Evolutionary conservation across 2,329 filamentous ascomycete genomes (phyloP), one percentile per base, ranked within the genome.

Genomic region (Colletotrichum godetiae): DNA sequence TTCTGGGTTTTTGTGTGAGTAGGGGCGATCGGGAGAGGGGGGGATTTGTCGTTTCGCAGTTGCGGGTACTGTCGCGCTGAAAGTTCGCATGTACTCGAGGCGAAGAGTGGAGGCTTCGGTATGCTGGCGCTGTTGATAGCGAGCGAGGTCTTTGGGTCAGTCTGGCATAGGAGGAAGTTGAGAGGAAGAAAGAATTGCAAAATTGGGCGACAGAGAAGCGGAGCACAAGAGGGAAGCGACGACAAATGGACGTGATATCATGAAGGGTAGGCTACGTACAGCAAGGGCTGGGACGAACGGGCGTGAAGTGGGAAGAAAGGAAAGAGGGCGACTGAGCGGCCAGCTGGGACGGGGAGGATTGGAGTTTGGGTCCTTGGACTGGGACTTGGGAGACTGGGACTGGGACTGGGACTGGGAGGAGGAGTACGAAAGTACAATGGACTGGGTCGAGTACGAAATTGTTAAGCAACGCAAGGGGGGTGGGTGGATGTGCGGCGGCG

Each of bases 31-130:
- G 55, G 49, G 33, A 52, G 15, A 42, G n/a, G 42, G 35, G 66
- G 57, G 55, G 70, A n/a, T 56, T 65, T 60, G 70, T 70, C 67
- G 70, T 73, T 73, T 73, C 70, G 70, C 59, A 73, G 70, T 73
- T 73, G 70, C 70, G 70, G 70, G 67, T 73, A 65, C 67, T 55
- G 70, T 73, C 60, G 67, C 67, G 65, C 65, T 65, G 70, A 70
- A 66, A 65, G 70, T 70, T 73, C 67, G 70, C 60, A 15, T 57
- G 67, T 73, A 73, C 60, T 73, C 60, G 60, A 70, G 67, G 60
- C 67, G 59, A 65, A 73, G 55, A 24, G 70, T 73, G 70, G 67
- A 73, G 70, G 70, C 70, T 70, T 42, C 53, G 60, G 60, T 73
- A 70, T 66, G 60, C 70, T 56, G 33, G 31, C 52, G 62, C 62